Base-by-base conservation (phyloP, 108 stramenopile species). In the Cafeteria roenbergensis region DNA sequence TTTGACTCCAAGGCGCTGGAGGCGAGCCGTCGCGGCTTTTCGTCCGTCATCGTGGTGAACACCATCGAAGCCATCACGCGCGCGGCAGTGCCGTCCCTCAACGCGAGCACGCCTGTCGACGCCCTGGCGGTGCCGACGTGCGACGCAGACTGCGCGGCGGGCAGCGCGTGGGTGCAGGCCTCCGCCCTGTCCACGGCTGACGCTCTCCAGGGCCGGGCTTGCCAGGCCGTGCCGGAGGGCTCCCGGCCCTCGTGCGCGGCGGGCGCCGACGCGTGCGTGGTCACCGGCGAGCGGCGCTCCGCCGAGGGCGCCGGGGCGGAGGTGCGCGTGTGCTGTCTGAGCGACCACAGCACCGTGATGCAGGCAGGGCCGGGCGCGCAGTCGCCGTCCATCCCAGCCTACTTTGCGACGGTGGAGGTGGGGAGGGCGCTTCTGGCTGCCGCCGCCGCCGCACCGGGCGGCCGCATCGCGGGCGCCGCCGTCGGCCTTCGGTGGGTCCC, bases 41-140 rank as follows among this genome's bases (percentile, higher is more conserved):
- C 32, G 24, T 51, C 64, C 32, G 26, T 65, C 4, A 24, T 65
- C 34, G 64, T 65, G 53, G 26, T 65, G 0, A 65, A 65, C 52
- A 24, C 32, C 33, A 24, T 55, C 27, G 51, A 52, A 14, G n/a
- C 33, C 31, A 38, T 65, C 22, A 53, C 52, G 30, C 22, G 33
- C n/a, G 12, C 64, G 17, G 17, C 42, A 6, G 17, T 48, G 42
- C 12, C 6, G 6, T 12, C 12, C 42, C 17, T 48, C 12, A 6
- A 6, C 17, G 12, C 42, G 28, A 65, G 32, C 35, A 34, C 30
- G 4, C 26, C 42, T 21, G 48, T 30, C 21, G 6, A 17, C 27
- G 37, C 62, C 9, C 34, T 34, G 32, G 8, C 25, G 34, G n/a
- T 3, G 0, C 0, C 29, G 17, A 6, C 51, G 32, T 65, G 64